phyloP scores from a whole-genome alignment of 2,329 filamentous ascomycete genomes.

The Lasiodiplodia theobromae region DNA sequence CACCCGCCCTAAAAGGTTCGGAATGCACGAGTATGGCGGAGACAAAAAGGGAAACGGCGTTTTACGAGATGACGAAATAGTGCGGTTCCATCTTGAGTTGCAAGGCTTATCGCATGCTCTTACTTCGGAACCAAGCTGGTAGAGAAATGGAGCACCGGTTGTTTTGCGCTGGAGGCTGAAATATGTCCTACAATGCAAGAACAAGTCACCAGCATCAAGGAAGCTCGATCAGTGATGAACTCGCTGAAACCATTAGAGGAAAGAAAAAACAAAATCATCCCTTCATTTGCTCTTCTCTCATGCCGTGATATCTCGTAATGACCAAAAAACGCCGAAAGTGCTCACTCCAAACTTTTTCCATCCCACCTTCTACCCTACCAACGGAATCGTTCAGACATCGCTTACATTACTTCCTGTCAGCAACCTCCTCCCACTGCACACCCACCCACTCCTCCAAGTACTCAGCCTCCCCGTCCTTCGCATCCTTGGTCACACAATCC shows the following conservation, averaged over 20 bases:
- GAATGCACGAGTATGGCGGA: background rate
- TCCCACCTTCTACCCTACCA: background rate
- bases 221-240: background rate
- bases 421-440: slow-evolving; percentile 92
- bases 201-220: background rate
- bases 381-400: background rate
- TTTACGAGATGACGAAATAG: slow-evolving; percentile 12
- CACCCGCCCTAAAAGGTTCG: background rate
- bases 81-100: background rate
- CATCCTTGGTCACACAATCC: slow-evolving; percentile 73
- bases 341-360: background rate
- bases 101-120: background rate
- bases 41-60: slow-evolving; percentile 12
- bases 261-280: slow-evolving; percentile 9
- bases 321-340: background rate
- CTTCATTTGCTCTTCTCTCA: slow-evolving; percentile 1
- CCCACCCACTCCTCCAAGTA: slow-evolving; percentile 97
- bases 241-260: background rate
- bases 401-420: slow-evolving; percentile 32
- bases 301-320: slow-evolving; percentile 3
- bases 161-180: slow-evolving; percentile 3
- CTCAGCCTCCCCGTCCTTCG: slow-evolving; percentile 68
- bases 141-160: background rate
- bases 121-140: background rate
- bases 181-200: background rate